phyloP scores from a whole-genome alignment of 306 rosid genomes.

The Betula pendula region DNA sequence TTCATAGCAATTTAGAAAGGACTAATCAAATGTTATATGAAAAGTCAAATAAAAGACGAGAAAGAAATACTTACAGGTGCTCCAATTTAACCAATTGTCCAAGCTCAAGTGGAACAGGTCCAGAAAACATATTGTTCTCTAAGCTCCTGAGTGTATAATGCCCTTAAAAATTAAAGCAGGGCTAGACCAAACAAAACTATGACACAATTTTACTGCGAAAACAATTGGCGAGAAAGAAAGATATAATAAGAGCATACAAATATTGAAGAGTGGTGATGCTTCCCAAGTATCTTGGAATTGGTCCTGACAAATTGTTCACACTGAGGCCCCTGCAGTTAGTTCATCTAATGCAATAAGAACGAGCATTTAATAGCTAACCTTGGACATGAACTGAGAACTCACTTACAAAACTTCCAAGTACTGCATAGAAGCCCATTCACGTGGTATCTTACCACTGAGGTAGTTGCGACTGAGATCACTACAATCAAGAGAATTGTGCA shows the following conservation, averaged over 20 bases:
- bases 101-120: neutral
- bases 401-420: constrained; percentile 20
- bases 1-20: neutral
- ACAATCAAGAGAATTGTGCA: no score
- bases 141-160: constrained; percentile 3
- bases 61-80: constrained; percentile 15
- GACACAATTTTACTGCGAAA: no score
- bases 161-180: no score
- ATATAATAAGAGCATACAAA: constrained; percentile 13
- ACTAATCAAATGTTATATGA: no score
- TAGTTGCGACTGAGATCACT: no score
- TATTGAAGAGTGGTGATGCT: constrained; percentile 12
- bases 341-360: neutral
- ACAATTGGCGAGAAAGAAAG: no score
- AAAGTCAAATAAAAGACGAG: no score
- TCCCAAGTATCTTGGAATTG: constrained; percentile 2
- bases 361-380: neutral
- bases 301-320: no score
- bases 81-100: constrained; percentile 11
- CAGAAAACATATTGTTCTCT: constrained; percentile 7
- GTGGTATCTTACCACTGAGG: no score
- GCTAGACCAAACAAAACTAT: no score
- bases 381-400: neutral
- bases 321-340: neutral
- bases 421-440: no score